Conservation (phyloP, 768 basidiomycete species). For the Crassisporium funariophilum region DNA sequence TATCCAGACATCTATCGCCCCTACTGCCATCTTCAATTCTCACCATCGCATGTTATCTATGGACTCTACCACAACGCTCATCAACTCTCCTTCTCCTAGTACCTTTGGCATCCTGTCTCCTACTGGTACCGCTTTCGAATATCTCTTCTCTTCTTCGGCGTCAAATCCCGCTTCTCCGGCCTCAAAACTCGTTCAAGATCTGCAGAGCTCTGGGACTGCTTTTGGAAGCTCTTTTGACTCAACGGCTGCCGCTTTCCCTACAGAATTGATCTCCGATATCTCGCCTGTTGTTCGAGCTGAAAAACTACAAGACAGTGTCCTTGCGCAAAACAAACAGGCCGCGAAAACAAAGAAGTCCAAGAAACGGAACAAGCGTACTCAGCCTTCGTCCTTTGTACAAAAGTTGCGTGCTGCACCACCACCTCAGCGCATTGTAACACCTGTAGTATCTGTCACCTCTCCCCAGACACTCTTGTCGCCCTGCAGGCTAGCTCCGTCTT, state of each 20-base stretch:
- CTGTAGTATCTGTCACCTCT: conserved; percentile 2
- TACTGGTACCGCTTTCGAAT: conserved; percentile 6
- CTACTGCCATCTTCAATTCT: conserved; percentile 14
- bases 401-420: conserved; percentile 13
- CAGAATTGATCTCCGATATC: conserved; percentile 23
- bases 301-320: conserved; percentile 4
- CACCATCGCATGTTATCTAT: conserved; percentile 26
- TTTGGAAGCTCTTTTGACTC: conserved; percentile 20
- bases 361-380: conserved; percentile 6
- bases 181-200: conserved; percentile 17
- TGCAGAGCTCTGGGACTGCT: conserved; percentile 14
- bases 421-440: conserved; percentile 3
- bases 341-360: conserved; percentile 9
- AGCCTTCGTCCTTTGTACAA: conserved; percentile 19
- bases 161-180: conserved; percentile 11
- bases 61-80: conserved; percentile 25
- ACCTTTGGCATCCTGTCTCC: conserved; percentile 11
- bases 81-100: conserved; percentile 29
- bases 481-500: conserved; percentile 14
- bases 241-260: conserved; percentile 10
- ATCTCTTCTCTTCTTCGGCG: conserved; percentile 7
- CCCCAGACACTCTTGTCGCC: conserved; percentile 17
- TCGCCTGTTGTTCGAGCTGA: conserved; percentile 33
- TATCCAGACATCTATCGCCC: not conserved
- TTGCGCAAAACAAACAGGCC: not conserved